Evolutionary conservation across 2,329 filamentous ascomycete genomes (phyloP).

Genomic region (Stemphylium beticola): DNA sequence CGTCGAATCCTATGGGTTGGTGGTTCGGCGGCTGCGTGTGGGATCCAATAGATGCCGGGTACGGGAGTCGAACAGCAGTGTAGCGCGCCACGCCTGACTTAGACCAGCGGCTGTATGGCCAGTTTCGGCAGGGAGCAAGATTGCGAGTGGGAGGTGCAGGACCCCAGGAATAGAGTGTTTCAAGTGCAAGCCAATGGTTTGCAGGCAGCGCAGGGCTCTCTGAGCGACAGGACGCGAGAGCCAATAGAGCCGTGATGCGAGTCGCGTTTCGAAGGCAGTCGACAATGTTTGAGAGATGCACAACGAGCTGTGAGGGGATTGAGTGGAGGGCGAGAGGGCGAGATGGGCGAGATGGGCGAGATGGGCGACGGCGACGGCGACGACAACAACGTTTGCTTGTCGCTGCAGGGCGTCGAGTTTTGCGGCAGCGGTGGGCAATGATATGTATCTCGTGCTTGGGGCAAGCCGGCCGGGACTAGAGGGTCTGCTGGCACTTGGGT

Average conservation of each 20-base stretch:
- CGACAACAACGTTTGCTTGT: constrained; percentile 17
- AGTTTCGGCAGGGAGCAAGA: constrained; percentile 33
- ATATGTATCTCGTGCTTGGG: constrained; percentile 28
- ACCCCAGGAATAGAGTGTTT: constrained; percentile 46
- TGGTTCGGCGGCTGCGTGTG: constrained; percentile 32
- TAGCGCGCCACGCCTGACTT: constrained; percentile 40
- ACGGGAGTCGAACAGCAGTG: constrained; percentile 24
- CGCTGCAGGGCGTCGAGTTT: constrained; percentile 10
- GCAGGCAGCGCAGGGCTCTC: constrained; percentile 26
- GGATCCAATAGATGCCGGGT: constrained; percentile 38
- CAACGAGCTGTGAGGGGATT: constrained; percentile 8
- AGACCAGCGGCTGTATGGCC: constrained; percentile 43
- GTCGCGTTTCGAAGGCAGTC: constrained; percentile 41
- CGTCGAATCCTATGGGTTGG: constrained; percentile 30
- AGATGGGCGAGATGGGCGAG: constrained; percentile 16
- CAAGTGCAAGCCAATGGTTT: constrained; percentile 43
- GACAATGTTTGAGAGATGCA: constrained; percentile 40
- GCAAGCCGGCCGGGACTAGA: constrained; percentile 23
- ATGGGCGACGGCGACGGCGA: constrained; percentile 1
- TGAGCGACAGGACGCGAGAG: constrained; percentile 37
- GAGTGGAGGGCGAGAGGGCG: constrained; percentile 4
- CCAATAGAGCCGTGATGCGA: constrained; percentile 37
- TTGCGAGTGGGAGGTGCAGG: constrained; percentile 36
- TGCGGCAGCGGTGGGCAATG: constrained; percentile 17
- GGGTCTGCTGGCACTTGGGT: constrained; percentile 30